Evolutionary conservation across 371 early-diverging fungal species (phyloP).

Genomic region (Mucor indicus): DNA sequence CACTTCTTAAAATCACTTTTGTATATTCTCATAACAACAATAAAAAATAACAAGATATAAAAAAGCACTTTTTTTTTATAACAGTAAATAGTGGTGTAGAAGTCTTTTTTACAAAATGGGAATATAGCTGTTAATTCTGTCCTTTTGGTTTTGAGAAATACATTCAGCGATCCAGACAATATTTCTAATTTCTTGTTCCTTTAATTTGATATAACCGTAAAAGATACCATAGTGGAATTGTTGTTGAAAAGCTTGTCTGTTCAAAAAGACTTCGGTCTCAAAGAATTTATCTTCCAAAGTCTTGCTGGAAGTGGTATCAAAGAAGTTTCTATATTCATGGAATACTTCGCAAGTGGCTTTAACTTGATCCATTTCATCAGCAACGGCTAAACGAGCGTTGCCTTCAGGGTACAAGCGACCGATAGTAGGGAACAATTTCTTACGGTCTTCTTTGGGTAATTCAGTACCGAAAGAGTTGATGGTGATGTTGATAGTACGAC

Average conservation of each 20-base stretch:
- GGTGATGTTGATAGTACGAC: slow-evolving; percentile 95
- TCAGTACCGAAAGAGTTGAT: slow-evolving; percentile 98
- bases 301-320: slow-evolving; percentile 54
- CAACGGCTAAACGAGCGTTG: slow-evolving; percentile 73
- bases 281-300: slow-evolving; percentile 95
- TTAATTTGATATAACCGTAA: slow-evolving; percentile 94
- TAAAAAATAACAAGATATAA: too few species aligned
- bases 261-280: slow-evolving; percentile 90
- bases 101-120: slow-evolving; percentile 48
- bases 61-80: background rate
- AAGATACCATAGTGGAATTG: slow-evolving; percentile 98
- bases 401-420: slow-evolving; percentile 95
- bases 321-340: slow-evolving; percentile 75
- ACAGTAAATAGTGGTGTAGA: background rate
- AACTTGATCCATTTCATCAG: slow-evolving; percentile 95
- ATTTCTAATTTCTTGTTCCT: slow-evolving; percentile 99
- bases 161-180: slow-evolving; percentile 99
- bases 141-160: slow-evolving; percentile 96
- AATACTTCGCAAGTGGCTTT: slow-evolving; percentile 80
- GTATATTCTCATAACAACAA: background rate
- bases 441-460: slow-evolving; percentile 92
- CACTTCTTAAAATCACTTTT: background rate
- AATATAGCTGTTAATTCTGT: slow-evolving; percentile 91
- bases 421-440: slow-evolving; percentile 86
- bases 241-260: slow-evolving; percentile 90